A percentile compares a stretch with the other conserved stretches of the same genome.
These are phyloP conservation scores for Plasmodium knowlesi DNA, from an alignment of 169 alveolate genomes.

Conservation along the genomic window DNA sequence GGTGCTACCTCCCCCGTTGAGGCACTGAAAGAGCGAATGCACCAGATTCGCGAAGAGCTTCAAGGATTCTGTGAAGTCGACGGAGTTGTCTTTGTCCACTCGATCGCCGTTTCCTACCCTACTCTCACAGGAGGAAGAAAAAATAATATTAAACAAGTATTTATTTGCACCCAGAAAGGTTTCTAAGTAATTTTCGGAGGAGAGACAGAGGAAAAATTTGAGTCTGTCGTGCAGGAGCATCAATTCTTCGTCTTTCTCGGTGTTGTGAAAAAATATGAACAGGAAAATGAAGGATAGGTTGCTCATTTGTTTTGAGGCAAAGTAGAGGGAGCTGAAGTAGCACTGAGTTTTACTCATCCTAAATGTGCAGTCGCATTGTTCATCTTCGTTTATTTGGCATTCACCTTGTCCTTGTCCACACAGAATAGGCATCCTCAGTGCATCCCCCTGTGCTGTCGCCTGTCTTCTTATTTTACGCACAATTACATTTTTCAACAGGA, in stretches of 20 bases:
- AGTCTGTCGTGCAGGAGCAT: neutral
- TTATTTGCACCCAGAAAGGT: slow-evolving; percentile 6
- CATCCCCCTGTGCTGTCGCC: neutral
- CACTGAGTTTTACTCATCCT: neutral
- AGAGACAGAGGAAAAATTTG: neutral
- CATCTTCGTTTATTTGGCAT: neutral
- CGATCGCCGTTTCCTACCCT: neutral
- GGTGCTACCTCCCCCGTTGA: neutral
- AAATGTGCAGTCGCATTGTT: neutral
- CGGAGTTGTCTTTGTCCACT: neutral
- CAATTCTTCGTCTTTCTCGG: neutral
- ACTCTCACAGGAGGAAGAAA: neutral
- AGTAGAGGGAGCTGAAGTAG: slow-evolving; percentile 10
- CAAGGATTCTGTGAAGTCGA: neutral
- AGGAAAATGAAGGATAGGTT: slow-evolving; percentile 26
- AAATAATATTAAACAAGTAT: neutral
- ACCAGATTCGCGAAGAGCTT: neutral
- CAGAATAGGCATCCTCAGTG: neutral
- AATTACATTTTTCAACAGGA: neutral
- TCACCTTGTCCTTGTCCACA: neutral
- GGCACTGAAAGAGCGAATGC: neutral
- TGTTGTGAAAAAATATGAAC: slow-evolving; percentile 16
- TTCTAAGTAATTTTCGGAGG: slow-evolving; percentile 16
- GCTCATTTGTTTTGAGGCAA: neutral
- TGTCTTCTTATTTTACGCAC: neutral